phyloP scores from a whole-genome alignment of 441 rosid genomes.

The Gossypium schwendimanii region DNA sequence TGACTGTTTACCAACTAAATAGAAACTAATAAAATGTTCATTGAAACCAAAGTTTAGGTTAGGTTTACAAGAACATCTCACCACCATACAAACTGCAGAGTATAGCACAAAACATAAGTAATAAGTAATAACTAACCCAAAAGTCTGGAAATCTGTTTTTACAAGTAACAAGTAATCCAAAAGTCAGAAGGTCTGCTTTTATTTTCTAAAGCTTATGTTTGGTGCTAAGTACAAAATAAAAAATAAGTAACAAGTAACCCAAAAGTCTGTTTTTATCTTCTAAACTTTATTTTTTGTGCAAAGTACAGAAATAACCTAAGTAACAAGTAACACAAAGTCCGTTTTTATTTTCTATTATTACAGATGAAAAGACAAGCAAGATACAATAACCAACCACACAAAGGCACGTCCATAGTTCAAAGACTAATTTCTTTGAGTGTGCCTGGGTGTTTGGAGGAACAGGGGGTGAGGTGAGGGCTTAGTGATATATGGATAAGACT shows the following conservation, averaged over 20 bases:
- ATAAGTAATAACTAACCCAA: neutral
- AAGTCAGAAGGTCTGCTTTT: too few relatives aligned
- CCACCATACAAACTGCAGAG: neutral
- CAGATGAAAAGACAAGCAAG: neutral
- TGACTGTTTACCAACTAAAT: conserved; percentile 2
- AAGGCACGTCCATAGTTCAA: too few relatives aligned
- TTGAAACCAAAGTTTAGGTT: neutral
- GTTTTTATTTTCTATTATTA: neutral
- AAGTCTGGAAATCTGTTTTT: neutral
- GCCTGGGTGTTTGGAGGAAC: neutral
- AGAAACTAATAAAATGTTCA: neutral
- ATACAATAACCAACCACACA: neutral
- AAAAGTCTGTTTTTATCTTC: too few relatives aligned
- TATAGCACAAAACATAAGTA: neutral
- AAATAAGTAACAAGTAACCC: neutral
- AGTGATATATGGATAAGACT: neutral
- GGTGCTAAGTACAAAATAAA: neutral
- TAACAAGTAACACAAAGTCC: neutral
- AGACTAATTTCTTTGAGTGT: neutral
- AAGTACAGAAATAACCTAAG: neutral
- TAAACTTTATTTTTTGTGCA: neutral
- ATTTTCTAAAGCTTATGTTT: too few relatives aligned
- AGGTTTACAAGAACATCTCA: neutral
- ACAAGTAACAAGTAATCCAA: too few relatives aligned
- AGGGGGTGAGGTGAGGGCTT: neutral